Percentiles rank a stretch among this genome's conserved stretches.
These are phyloP conservation scores for Gossypium raimondii DNA, from an alignment of 345 rosid species.

Conservation along the genomic window DNA sequence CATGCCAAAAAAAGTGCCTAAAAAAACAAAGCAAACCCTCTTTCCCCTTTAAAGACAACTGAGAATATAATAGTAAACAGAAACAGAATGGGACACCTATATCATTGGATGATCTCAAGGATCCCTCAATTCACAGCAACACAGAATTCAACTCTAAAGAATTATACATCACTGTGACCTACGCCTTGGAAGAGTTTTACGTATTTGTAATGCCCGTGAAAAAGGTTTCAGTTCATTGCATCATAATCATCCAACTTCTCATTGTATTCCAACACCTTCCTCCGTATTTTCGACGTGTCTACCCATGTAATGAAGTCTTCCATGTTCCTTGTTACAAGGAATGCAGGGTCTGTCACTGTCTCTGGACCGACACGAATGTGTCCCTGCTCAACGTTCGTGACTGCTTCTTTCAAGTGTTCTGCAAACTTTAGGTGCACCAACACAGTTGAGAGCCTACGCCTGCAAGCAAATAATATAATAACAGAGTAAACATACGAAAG, in stretches of 20 bases:
- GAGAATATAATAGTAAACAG: background rate
- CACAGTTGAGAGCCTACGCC: constrained; percentile 74
- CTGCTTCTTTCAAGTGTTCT: constrained; percentile 80
- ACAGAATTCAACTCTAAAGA: background rate
- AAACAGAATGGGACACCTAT: background rate
- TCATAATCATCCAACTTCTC: constrained; percentile 85
- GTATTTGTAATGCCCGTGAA: background rate
- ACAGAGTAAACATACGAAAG: background rate
- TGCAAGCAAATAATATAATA: constrained; percentile 25
- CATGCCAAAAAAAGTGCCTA: background rate
- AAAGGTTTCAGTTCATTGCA: constrained; percentile 39
- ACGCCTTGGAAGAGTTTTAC: background rate
- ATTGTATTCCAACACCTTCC: constrained; percentile 76
- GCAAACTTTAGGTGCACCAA: constrained; percentile 69
- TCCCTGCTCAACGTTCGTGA: constrained; percentile 91
- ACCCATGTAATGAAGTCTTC: constrained; percentile 95
- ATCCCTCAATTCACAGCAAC: background rate
- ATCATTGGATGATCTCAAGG: background rate
- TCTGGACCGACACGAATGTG: constrained; percentile 89
- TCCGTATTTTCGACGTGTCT: constrained; percentile 84
- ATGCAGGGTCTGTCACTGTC: constrained; percentile 78
- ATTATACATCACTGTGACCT: background rate
- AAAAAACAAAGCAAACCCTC: background rate
- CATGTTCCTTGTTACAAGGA: constrained; percentile 83
- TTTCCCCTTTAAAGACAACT: background rate